These are phyloP conservation scores for Bigelowiella natans DNA, from an alignment of 78 protist genomes.

Conservation along the genomic window DNA sequence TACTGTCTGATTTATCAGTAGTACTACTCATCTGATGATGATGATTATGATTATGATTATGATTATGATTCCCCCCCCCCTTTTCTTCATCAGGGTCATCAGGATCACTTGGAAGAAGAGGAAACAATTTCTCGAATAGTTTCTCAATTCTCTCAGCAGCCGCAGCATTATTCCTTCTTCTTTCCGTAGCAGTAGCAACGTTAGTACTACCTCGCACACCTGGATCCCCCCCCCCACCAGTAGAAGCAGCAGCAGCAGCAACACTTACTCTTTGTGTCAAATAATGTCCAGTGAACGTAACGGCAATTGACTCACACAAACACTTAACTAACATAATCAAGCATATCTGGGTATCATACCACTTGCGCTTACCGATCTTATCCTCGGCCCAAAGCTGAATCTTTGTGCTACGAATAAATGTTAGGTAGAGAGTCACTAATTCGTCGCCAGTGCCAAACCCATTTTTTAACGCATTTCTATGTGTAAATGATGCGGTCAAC, in stretches of 20 bases:
- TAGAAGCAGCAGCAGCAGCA: not conserved
- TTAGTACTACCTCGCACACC: no score
- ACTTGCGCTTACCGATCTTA: not conserved
- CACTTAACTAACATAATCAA: not conserved
- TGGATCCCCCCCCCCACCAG: no score
- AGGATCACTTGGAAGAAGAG: no score
- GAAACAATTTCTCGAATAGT: not conserved
- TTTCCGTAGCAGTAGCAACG: no score
- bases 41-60: no score
- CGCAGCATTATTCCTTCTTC: no score
- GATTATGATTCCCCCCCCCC: no score
- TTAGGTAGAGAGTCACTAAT: not conserved
- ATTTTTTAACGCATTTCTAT: not conserved
- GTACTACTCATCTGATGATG: not conserved
- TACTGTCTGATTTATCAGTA: not conserved
- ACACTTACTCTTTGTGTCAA: not conserved
- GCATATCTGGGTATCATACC: not conserved
- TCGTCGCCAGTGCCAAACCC: not conserved
- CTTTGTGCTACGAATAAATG: not conserved
- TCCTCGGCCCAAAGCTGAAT: not conserved
- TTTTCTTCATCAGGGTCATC: no score
- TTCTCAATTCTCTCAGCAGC: no score
- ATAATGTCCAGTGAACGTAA: not conserved
- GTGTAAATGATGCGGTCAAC: not conserved
- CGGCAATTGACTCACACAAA: not conserved